Evolutionary conservation across 768 basidiomycete genomes (phyloP), one percentile per base, ranked within the genome.

Genomic region (Lactifluus volemus): DNA sequence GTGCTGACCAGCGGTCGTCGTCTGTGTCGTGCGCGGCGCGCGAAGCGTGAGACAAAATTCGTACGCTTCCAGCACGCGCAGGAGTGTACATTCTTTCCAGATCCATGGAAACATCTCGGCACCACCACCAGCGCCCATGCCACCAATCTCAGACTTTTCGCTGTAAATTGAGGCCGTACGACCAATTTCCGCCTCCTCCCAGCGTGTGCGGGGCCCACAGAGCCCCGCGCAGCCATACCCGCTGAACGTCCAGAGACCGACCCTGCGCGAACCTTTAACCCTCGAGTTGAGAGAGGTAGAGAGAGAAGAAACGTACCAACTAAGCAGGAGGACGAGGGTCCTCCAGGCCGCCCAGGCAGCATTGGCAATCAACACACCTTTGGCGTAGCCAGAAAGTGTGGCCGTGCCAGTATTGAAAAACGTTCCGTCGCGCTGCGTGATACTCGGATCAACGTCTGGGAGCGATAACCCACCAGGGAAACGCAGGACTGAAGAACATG

Each of bases 161-260:
- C 74, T 78, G 66, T 81, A 80, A 25, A 77, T 67, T 4, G 82
- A 78, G 45, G 76, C 70, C 3, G 76, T 75, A 75, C 86, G 86
- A 68, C 87, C 85, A 15, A 75, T 77, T 30, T 84, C 83, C 53
- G 86, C 82, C 74, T 92, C 91, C 69, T 92, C 90, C 91, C 89
- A 90, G 63, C 85, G 79, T 67, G 84, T 83, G 14, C 88, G 83
- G 10, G 91, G 91, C 48, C 91, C 91, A 71, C 89, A 90, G 15
- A 92, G 70, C n/a, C 91, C 89, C 52, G 83, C 90, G 50, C 86
- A 88, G 59, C 82, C 82, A 60, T 89, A 81, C 48, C 85, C 88
- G 50, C 87, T 89, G 66, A 89, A 73, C 55, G 87, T 68, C 89
- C 90, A 93, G 17, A 95, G 78, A 50, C 86, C 87, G 53, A 89